Conservation (phyloP, 2,329 filamentous ascomycete genomes). For the Venturiaceae sp. region DNA sequence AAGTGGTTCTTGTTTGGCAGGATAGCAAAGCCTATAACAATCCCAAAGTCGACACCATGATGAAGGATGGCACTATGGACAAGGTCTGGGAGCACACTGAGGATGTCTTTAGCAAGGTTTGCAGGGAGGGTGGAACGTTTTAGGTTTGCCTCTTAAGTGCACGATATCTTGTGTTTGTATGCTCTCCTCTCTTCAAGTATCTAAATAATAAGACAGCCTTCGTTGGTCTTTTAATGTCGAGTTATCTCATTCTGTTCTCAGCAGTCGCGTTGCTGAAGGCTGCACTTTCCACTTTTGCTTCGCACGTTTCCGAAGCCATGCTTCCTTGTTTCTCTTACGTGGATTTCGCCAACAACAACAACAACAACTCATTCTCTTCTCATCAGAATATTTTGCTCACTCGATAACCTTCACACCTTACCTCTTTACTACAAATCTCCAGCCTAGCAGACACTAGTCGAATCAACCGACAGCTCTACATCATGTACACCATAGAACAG, state of each 20-base stretch:
- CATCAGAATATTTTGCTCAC: background rate
- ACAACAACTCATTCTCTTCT: background rate
- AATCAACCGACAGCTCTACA: background rate
- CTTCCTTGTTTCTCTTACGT: background rate
- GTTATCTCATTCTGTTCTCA: too few relatives aligned
- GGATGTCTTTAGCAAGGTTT: constrained; percentile 20
- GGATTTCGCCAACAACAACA: background rate
- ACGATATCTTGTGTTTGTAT: background rate
- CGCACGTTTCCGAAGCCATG: background rate
- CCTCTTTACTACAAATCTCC: background rate
- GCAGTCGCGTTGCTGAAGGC: background rate
- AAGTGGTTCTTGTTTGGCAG: constrained; percentile 15
- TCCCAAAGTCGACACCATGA: constrained; percentile 13
- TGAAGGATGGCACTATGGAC: constrained; percentile 16
- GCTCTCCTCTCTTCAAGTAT: background rate
- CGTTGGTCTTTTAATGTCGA: too few relatives aligned
- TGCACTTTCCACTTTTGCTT: too few relatives aligned
- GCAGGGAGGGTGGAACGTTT: background rate
- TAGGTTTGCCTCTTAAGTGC: background rate
- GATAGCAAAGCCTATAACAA: constrained; percentile 12
- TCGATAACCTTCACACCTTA: background rate
- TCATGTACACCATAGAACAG: background rate
- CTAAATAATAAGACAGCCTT: background rate
- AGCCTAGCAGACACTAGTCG: background rate
- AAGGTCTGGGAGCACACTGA: constrained; percentile 22